phyloP scores from a whole-genome alignment of 306 rosid genomes.

The Pterocarpus macrocarpus region DNA sequence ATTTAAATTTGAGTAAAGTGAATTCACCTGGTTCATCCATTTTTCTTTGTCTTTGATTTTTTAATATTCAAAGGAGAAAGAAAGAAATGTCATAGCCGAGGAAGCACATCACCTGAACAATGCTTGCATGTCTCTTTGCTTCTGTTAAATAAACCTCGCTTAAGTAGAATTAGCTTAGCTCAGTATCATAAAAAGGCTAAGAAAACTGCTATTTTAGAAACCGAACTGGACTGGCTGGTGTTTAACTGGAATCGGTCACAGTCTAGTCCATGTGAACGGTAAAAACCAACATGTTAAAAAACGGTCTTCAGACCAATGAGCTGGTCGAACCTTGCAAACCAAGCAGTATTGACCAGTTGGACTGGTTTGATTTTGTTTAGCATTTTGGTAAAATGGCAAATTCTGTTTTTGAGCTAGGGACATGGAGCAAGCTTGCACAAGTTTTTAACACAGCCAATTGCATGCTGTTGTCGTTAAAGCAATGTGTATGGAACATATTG shows the following conservation, averaged over 20 bases:
- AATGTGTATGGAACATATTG: no score
- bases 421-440: not conserved
- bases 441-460: not conserved
- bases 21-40: not conserved
- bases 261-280: not conserved
- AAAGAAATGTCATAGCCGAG: not conserved
- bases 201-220: not conserved
- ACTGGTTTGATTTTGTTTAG: not conserved
- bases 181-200: not conserved
- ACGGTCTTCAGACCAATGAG: not conserved
- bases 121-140: not conserved
- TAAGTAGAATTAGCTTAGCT: not conserved
- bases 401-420: not conserved
- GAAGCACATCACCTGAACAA: slow-evolving; percentile 11
- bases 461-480: not conserved
- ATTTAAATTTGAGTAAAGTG: slow-evolving; percentile 25
- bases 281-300: not conserved
- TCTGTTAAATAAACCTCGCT: slow-evolving; percentile 1
- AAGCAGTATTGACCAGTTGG: not conserved
- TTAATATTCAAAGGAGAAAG: not conserved
- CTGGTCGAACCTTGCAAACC: not conserved
- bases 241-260: not conserved
- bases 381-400: not conserved
- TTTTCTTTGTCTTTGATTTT: slow-evolving; percentile 4
- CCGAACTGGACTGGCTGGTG: not conserved